Evolutionary conservation across 495 filamentous ascomycete genomes (phyloP), one percentile per base, ranked within the genome.

Genomic region (Penicillium coprophilum): DNA sequence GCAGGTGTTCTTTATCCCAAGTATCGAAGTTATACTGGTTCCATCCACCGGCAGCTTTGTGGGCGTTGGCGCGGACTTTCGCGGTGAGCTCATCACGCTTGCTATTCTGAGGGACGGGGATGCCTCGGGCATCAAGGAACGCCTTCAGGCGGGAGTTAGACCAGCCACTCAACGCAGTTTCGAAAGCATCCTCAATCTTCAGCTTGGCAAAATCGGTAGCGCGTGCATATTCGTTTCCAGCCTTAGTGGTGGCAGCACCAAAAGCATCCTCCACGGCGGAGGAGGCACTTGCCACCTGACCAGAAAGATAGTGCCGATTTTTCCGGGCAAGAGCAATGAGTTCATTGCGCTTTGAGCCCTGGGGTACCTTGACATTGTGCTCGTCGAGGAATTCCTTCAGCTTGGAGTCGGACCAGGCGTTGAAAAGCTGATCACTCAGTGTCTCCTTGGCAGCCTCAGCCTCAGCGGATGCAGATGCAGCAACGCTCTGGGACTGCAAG

Each of bases 271-370:
- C 77, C 34, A 66, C 72, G 15, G 60, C 62, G 45, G 67, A 66
- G 30, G 71, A 74, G 64, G 61, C 78, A 49, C 82, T 87, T 56
- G 68, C 65, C 20, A 66, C 75, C 24, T 93, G 85, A 38, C 85
- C 87, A 20, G 86, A 75, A 53, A 96, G 76, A 47, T 85, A 80
- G 43, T 86, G 82, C 46, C 90, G 90, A 77, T 97, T 82, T 79
- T 96, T 95, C 63, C 94, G 90, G 50, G 92, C 90, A 46, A 97
- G 84, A 46, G 94, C 91, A 45, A 94, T 73, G 17, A 97, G 83
- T 67, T 97, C 93, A 71, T 97, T 96, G 54, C 85, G 78, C 77
- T 79, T 91, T 60, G 88, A 92, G 27, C 94, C 93, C 71, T 97
- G 94, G 7, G 93, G 93, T 28, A 96, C 87, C 75, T 81, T 82